phyloP scores from a whole-genome alignment of 768 basidiomycete species.

The Termitomyces sp. region DNA sequence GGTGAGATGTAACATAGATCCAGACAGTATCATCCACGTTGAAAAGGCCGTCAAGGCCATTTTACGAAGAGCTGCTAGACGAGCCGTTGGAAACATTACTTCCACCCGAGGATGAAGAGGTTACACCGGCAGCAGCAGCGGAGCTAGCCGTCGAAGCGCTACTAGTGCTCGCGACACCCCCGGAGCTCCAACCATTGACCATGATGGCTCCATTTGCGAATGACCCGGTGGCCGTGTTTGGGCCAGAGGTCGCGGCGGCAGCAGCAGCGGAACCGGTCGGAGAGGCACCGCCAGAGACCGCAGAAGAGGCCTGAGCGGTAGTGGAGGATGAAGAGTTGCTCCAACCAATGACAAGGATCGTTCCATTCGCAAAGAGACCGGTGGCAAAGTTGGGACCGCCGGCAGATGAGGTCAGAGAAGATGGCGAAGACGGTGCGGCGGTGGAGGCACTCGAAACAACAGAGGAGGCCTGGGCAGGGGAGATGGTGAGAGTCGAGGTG shows the following conservation, averaged over 20 bases:
- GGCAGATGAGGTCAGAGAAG: constrained; percentile 11
- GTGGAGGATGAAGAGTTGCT: constrained; percentile 7
- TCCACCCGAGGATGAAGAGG: constrained; percentile 27
- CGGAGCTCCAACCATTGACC: constrained; percentile 33
- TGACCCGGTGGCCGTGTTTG: background rate
- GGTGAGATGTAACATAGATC: background rate
- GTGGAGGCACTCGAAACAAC: constrained; percentile 28
- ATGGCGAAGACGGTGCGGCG: background rate
- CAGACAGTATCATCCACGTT: background rate
- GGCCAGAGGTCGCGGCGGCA: too few species aligned
- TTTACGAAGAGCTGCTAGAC: background rate
- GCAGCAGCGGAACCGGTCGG: constrained; percentile 12
- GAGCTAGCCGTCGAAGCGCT: background rate
- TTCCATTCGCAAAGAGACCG: constrained; percentile 37
- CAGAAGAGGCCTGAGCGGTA: too few species aligned
- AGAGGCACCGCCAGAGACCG: background rate
- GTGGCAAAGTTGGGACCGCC: constrained; percentile 35
- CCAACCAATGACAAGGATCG: constrained; percentile 45
- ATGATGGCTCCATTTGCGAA: background rate
- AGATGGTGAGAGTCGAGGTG: constrained; percentile 16
- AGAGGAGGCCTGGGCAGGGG: constrained; percentile 17
- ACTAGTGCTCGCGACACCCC: background rate
- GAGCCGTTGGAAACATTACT: constrained; percentile 27
- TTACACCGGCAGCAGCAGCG: background rate
- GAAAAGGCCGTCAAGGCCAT: constrained; percentile 29